Evolutionary conservation across 768 basidiomycete genomes (phyloP).

Genomic region (Pulveroboletus sp.): DNA sequence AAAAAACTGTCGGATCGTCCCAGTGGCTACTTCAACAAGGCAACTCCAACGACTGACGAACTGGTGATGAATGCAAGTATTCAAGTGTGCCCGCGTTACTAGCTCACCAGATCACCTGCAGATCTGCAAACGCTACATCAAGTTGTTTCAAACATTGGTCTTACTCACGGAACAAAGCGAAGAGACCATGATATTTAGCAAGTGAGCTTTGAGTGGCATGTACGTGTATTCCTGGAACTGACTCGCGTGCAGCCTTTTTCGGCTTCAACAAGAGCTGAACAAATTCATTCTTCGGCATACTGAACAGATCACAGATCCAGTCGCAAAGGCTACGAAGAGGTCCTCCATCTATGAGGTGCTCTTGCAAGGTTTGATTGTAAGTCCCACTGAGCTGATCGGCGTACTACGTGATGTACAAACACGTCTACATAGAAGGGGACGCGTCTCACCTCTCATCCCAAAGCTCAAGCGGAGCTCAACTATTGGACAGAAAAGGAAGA

Average conservation of each 20-base stretch:
- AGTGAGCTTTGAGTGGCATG: conserved; percentile 50
- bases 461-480: conserved; percentile 80
- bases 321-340: conserved; percentile 64
- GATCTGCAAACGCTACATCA: conserved; percentile 78
- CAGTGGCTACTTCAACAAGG: conserved; percentile 61
- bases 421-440: conserved; percentile 51
- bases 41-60: conserved; percentile 63
- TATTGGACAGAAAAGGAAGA: conserved; percentile 89
- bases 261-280: conserved; percentile 81
- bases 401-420: neutral
- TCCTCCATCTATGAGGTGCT: conserved; percentile 74
- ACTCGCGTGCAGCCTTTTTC: conserved; percentile 57
- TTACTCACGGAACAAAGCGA: conserved; percentile 79
- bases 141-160: conserved; percentile 80
- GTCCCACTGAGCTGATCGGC: conserved; percentile 25
- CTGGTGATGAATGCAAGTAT: conserved; percentile 57
- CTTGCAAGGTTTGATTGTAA: conserved; percentile 72
- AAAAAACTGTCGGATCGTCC: conserved; percentile 79
- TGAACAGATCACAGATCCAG: conserved; percentile 57
- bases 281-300: conserved; percentile 76
- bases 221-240: neutral
- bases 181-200: conserved; percentile 95
- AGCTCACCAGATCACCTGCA: conserved; percentile 14
- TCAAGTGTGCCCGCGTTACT: neutral
- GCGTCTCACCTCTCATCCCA: conserved; percentile 73